Evolutionary conservation across 768 basidiomycete species (phyloP), one percentile per base, ranked within the genome.

Genomic region (Phylloporus arenicola): DNA sequence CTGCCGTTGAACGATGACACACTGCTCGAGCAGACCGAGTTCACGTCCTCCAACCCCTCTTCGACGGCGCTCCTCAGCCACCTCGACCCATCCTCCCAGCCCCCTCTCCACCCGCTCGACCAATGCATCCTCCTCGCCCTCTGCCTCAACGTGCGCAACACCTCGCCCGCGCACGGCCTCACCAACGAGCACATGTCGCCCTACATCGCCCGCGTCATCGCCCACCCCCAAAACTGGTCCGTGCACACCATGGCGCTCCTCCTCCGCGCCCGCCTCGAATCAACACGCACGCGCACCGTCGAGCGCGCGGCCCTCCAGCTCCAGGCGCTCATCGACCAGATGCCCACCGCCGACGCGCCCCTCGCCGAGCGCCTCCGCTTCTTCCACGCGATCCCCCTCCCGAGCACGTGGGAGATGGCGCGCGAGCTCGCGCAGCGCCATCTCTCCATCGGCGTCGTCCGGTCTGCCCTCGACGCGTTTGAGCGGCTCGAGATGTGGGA

Each of bases 401-500:
- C 95, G 7, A 87, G 83, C 57, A 86, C 83, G 59, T 99, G 96
- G 96, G 89, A 90, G 61, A 78, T 97, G 75, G 91, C 97, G 64
- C 78, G 80, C 37, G 96, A 99, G 67, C 77, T 99, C 20, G 96
- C 92, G 1, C 68, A 77, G 57, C 80, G 91, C 47, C 93, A 87
- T 70, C 72, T 93, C 56, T 77, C 81, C 40, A 74, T 98, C 43
- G 96, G 96, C 14, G 92, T 95, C 49, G 76, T 88, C 52, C 84
- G 84, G 57, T 92, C 89, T 5, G 94, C 96, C 0, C 73, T 98
- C 43, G 94, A 88, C 66, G 94, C 97, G 48, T 98, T 92, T 63
- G 87, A 92, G 69, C 79, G 90, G 31, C 74, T 97, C 53, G 93
- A 98, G 71, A 92, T 97, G 92, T 99, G 94, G 94, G 96, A 96